Evolutionary conservation across 768 basidiomycete genomes (phyloP), one percentile per base, ranked within the genome.

Genomic region (Lactarius sanguifluus): DNA sequence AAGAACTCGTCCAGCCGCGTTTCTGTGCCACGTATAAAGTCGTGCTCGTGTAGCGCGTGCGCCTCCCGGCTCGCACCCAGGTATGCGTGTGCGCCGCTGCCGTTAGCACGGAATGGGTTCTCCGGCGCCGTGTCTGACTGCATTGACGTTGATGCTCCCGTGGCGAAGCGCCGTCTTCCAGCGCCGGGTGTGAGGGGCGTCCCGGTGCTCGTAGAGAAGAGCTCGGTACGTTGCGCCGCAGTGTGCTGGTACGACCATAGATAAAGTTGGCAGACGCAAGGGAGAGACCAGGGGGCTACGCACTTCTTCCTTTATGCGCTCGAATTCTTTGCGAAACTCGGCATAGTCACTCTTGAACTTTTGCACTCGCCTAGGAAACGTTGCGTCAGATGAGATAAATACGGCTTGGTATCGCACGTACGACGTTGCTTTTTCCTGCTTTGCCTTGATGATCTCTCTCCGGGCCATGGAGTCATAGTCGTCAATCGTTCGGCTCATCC

Each of bases 381-480:
- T 68, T 52, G 40, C 40, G 54, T 67, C 30, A 68, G 68, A 32
- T 15, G 36, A 40, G 54, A 25, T 54, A 3, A 61, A 5, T 15
- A 30, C 55, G 20, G 64, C 32, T 38, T 60, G 59, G 59, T 28
- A 6, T 32, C 16, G 47, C 50, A 78, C 86, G 72, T 72, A 95
- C 92, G 91, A 89, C 74, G 91, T 84, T 0, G 96, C 97, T 79
- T 98, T 98, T 79, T 98, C 96, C 77, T 95, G 89, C 79, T 97
- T 98, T 55, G 92, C 88, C 71, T 92, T 94, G 61, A 98, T 95
- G 74, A 97, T 94, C 77, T 99, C 97, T 68, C 96, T 83, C 79
- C 90, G 92, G 0, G 92, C 94, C 92, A 98, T 95, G 10, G 91
- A 90, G 72, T 98, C 96, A 74, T 96, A 98, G 74, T 99, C 97